Evolutionary conservation across 2,329 filamentous ascomycete genomes (phyloP).

Genomic region (Colletotrichum sp.): DNA sequence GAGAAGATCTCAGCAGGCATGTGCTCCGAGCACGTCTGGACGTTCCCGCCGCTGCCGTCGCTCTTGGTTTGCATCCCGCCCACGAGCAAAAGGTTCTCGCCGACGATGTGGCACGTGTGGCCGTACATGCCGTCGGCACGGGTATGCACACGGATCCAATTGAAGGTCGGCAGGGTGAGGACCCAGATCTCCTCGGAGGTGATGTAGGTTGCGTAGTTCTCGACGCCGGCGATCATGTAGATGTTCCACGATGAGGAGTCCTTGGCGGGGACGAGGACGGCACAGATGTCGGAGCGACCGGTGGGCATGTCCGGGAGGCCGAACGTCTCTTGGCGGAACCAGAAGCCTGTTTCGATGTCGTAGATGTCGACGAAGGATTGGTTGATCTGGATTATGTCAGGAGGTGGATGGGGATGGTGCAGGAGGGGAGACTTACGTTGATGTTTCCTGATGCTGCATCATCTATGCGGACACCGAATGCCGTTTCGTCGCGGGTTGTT

Average conservation of each 20-base stretch:
- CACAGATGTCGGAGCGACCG: constrained; percentile 24
- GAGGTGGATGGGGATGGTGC: accelerated
- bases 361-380: constrained; percentile 24
- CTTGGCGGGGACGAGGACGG: constrained; percentile 19
- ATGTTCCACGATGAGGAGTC: constrained; percentile 24
- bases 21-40: constrained; percentile 12
- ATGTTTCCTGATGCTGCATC: not conserved
- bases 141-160: constrained; percentile 21
- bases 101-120: constrained; percentile 20
- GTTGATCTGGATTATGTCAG: constrained; percentile 5
- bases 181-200: constrained; percentile 14
- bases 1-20: constrained; percentile 29
- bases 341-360: constrained; percentile 23
- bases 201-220: constrained; percentile 16
- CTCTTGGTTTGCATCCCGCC: constrained; percentile 23
- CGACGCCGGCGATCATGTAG: constrained; percentile 24
- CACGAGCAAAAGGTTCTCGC: constrained; percentile 20
- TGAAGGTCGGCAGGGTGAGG: constrained; percentile 23
- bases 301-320: constrained; percentile 17
- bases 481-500: constrained; percentile 12
- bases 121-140: constrained; percentile 21
- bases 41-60: constrained; percentile 7
- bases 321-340: constrained; percentile 26
- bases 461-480: not conserved
- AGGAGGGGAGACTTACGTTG: not conserved